phyloP scores from a whole-genome alignment of 176 grass and related monocot genomes.

The Rhipidocladum racemiflorum region DNA sequence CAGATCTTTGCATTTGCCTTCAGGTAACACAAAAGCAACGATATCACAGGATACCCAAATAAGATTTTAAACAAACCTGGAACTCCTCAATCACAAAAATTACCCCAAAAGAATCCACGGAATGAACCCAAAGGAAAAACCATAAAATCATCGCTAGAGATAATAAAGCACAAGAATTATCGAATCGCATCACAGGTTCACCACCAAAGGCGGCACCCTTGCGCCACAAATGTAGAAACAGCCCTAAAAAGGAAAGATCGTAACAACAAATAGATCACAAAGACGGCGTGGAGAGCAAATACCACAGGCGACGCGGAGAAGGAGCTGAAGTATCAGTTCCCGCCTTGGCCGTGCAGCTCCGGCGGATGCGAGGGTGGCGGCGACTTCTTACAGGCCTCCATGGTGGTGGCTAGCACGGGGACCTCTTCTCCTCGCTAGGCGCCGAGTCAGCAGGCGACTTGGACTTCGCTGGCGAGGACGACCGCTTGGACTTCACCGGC shows the following conservation, averaged over 20 bases:
- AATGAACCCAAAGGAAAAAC: background rate
- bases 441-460: background rate
- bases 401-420: constrained; percentile 30
- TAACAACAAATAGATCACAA: background rate
- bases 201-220: background rate
- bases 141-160: background rate
- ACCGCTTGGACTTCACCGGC: too few species aligned
- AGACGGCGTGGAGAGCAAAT: background rate
- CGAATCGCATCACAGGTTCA: background rate
- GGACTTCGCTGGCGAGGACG: constrained; percentile 40
- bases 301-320: constrained; percentile 42
- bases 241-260: background rate
- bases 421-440: constrained; percentile 7
- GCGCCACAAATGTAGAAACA: background rate
- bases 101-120: background rate
- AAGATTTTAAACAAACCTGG: background rate
- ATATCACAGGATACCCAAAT: constrained; percentile 2
- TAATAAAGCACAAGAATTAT: background rate
- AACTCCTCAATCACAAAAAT: background rate
- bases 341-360: background rate
- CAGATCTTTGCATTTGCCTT: constrained; percentile 39
- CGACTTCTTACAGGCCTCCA: constrained; percentile 50
- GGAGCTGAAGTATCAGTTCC: constrained; percentile 41
- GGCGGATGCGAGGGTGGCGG: constrained; percentile 4
- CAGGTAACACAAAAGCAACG: background rate